Conservation (phyloP, 106 monocot species). For the Acorus gramineus region DNA sequence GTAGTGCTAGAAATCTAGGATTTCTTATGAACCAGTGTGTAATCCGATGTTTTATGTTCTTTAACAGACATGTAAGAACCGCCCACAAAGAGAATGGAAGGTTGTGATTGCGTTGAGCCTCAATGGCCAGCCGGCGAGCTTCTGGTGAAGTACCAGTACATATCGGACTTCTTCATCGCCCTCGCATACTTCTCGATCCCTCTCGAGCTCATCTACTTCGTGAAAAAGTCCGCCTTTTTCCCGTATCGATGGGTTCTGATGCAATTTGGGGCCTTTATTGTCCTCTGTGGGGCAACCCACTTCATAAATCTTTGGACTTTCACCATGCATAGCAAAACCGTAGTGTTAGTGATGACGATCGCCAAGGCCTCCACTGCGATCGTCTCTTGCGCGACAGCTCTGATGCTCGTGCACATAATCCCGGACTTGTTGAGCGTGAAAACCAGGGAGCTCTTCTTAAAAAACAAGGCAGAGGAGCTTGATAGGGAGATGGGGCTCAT, state of each 20-base stretch:
- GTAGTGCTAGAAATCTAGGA: too few species aligned
- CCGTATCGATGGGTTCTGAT: slow-evolving; percentile 91
- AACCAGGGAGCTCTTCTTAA: slow-evolving; percentile 68
- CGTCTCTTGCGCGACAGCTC: slow-evolving; percentile 76
- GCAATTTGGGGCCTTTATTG: slow-evolving; percentile 88
- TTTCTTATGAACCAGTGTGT: too few species aligned
- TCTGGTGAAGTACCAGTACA: slow-evolving; percentile 83
- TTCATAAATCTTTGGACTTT: slow-evolving; percentile 89
- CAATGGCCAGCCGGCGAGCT: slow-evolving; percentile 65
- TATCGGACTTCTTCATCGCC: slow-evolving; percentile 90
- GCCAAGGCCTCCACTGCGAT: slow-evolving; percentile 76
- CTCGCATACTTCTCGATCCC: slow-evolving; percentile 96
- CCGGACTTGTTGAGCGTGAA: slow-evolving; percentile 84
- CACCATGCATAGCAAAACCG: slow-evolving; percentile 44
- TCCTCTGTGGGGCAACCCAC: slow-evolving; percentile 94
- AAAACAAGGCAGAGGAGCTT: slow-evolving; percentile 77
- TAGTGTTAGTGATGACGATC: slow-evolving; percentile 70
- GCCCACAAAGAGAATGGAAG: slow-evolving; percentile 41
- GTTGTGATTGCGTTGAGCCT: slow-evolving; percentile 78
- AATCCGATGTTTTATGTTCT: too few species aligned
- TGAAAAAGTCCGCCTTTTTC: slow-evolving; percentile 81
- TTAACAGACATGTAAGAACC: too few species aligned
- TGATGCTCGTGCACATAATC: slow-evolving; percentile 89
- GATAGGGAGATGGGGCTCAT: slow-evolving; percentile 81
- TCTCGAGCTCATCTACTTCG: slow-evolving; percentile 87